A percentile compares a stretch with the other conserved stretches of the same genome.
Evolutionary conservation across 2,329 filamentous ascomycete species (phyloP).

Genomic region (Gyromitra esculenta): DNA sequence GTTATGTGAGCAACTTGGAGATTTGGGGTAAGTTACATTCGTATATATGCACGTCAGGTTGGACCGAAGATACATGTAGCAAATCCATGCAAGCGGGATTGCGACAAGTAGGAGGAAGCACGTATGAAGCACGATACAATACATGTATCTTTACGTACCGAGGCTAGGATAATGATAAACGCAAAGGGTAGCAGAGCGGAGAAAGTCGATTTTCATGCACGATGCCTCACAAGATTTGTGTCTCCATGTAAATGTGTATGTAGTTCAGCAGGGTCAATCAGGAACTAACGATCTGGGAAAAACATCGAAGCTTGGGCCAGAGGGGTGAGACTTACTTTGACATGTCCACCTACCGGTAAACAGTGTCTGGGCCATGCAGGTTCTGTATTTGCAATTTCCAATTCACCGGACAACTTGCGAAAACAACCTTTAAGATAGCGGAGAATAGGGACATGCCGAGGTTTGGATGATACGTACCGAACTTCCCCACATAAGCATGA

Average conservation of each 20-base stretch:
- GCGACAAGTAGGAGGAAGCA: slow-evolving; percentile 37
- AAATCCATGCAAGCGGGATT: slow-evolving; percentile 40
- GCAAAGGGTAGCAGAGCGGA: slow-evolving; percentile 29
- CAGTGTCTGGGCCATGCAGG: slow-evolving; percentile 35
- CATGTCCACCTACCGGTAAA: slow-evolving; percentile 28
- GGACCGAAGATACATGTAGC: slow-evolving; percentile 31
- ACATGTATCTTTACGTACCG: slow-evolving; percentile 34
- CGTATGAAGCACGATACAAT: slow-evolving; percentile 28
- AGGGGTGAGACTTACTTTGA: slow-evolving; percentile 44
- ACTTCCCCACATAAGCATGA: slow-evolving; percentile 50
- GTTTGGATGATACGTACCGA: slow-evolving; percentile 34
- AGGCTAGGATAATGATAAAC: slow-evolving; percentile 34
- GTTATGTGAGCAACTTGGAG: slow-evolving; percentile 34
- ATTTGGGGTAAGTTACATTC: slow-evolving; percentile 27
- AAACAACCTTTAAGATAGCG: slow-evolving; percentile 13
- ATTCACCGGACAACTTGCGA: slow-evolving; percentile 12
- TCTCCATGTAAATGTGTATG: slow-evolving; percentile 5
- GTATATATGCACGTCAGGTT: slow-evolving; percentile 42
- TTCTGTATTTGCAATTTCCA: slow-evolving; percentile 13
- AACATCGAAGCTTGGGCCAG: slow-evolving; percentile 43
- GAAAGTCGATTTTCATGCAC: slow-evolving; percentile 36
- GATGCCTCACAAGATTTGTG: slow-evolving; percentile 22
- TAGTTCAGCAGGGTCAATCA: slow-evolving; percentile 31
- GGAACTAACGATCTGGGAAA: slow-evolving; percentile 43
- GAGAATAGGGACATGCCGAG: slow-evolving; percentile 40